Base-by-base conservation (phyloP, 1,284 basidiomycete species). In the Trametes hirsuta region DNA sequence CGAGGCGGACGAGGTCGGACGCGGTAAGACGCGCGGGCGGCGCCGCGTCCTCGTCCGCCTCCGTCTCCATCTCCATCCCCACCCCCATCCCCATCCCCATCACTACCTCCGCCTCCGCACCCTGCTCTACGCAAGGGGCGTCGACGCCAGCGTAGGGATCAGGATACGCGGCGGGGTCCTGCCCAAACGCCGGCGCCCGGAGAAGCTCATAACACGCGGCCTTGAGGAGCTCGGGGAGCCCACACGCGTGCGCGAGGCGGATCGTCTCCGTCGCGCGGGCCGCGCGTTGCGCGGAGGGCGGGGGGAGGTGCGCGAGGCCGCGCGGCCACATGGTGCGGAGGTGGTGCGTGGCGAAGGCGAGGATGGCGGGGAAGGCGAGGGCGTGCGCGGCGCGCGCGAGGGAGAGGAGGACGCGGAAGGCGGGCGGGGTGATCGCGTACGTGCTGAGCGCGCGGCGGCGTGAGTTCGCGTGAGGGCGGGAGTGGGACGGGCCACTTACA, bases 141-240 rank as follows among this genome's bases (percentile, higher is more conserved):
- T 18, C 18, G 18, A 18, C 18, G 18, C 18, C 1, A 18, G 18
- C 18, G 18, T 18, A 18, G 18, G 18, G 18, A 18, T 18, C 18
- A 18, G 18, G 18, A 25, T 63, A 61, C 12, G 55, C 59, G 2
- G 53, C 36, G n/a, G 53, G 56, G 14, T 59, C 59, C 55, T 72
- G 71, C 1, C 69, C 73, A 47, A 76, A 70, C 9, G 40, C 56
- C 3, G 63, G 54, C 11, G 66, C 64, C 18, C 75, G 68, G 2
- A 75, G 63, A 21, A 79, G 69, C 58, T 79, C 77, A 63, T 79
- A 79, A 52, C 73, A 74, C 4, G 76, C 75, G 37, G 68, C 67
- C 56, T 78, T 77, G 35, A 75, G 67, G 12, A 79, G 67, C 21
- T 63, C 55, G 14, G 70, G 70, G 18, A 76, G 51, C 3, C 66